Evolutionary conservation across 2,329 filamentous ascomycete genomes (phyloP).

Genomic region (Aspergillus luchuensis): DNA sequence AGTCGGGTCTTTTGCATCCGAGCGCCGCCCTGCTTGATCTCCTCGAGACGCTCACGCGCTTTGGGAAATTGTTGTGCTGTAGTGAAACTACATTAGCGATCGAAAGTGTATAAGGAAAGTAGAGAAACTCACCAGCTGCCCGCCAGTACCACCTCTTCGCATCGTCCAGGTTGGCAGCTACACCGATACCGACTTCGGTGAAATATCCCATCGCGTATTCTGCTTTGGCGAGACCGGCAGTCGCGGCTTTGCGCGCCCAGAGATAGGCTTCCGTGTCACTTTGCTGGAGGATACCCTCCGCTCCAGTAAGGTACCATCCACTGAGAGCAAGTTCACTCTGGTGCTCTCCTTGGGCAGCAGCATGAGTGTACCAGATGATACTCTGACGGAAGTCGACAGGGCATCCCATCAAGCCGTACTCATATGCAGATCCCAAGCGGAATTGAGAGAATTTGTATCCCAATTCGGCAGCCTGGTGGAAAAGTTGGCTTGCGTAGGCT

Average conservation of each 20-base stretch:
- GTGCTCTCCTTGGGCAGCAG: slow-evolving; percentile 90
- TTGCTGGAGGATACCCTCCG: slow-evolving; percentile 82
- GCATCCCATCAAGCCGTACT: slow-evolving; percentile 83
- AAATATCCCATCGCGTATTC: slow-evolving; percentile 99
- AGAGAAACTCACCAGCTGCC: slow-evolving; percentile 74
- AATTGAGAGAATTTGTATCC: slow-evolving; percentile 97
- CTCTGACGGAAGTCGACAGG: slow-evolving; percentile 79
- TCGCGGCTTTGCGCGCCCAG: slow-evolving; percentile 92
- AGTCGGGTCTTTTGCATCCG: slow-evolving; percentile 74
- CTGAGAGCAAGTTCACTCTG: slow-evolving; percentile 82
- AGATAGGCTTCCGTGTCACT: slow-evolving; percentile 96
- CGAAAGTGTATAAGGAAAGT: slow-evolving; percentile 4
- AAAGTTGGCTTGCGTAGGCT: slow-evolving; percentile 75
- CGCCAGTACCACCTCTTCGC: slow-evolving; percentile 98
- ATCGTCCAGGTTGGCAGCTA: slow-evolving; percentile 83
- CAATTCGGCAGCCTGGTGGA: slow-evolving; percentile 80
- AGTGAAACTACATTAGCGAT: slow-evolving; percentile 2
- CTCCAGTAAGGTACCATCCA: slow-evolving; percentile 94
- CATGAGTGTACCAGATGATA: slow-evolving; percentile 91
- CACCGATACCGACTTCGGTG: slow-evolving; percentile 91
- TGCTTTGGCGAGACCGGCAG: slow-evolving; percentile 84
- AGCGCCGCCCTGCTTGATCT: slow-evolving; percentile 78
- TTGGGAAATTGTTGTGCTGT: slow-evolving; percentile 92
- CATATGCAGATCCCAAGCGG: slow-evolving; percentile 81
- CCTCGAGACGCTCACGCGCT: slow-evolving; percentile 87